These are phyloP conservation scores for Karstenula rhodostoma DNA, from an alignment of 2,329 filamentous ascomycete species.

Conservation along the genomic window DNA sequence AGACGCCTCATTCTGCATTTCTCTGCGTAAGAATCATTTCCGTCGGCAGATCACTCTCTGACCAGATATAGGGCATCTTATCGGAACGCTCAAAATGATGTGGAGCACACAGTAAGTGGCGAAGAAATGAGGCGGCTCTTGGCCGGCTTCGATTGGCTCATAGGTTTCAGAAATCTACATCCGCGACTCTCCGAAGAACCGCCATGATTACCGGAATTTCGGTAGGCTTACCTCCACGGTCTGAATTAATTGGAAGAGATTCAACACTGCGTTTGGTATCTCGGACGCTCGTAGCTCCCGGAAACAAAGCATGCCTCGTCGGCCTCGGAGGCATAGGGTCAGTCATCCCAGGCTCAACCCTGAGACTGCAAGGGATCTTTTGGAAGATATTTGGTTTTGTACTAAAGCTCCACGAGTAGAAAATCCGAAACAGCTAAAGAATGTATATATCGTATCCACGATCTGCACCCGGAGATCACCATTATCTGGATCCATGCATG, in stretches of 20 bases:
- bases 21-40: neutral
- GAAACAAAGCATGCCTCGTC: neutral
- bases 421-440: slow-evolving; percentile 2
- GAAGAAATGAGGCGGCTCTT: neutral
- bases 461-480: neutral
- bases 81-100: neutral
- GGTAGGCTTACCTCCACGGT: neutral
- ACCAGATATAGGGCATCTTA: neutral
- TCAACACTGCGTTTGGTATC: neutral
- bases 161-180: neutral
- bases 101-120: neutral
- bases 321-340: neutral
- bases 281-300: neutral
- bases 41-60: neutral
- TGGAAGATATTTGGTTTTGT: neutral
- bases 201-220: neutral
- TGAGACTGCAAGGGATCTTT: neutral
- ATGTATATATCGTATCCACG: neutral
- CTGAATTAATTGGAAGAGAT: neutral
- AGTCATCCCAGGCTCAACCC: neutral
- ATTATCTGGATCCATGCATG: neutral
- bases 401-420: neutral
- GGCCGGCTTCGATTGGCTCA: neutral
- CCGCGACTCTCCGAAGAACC: neutral
- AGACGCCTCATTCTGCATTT: neutral